phyloP scores from a whole-genome alignment of 75 land plant genomes.

The Cryptomeria japonica region DNA sequence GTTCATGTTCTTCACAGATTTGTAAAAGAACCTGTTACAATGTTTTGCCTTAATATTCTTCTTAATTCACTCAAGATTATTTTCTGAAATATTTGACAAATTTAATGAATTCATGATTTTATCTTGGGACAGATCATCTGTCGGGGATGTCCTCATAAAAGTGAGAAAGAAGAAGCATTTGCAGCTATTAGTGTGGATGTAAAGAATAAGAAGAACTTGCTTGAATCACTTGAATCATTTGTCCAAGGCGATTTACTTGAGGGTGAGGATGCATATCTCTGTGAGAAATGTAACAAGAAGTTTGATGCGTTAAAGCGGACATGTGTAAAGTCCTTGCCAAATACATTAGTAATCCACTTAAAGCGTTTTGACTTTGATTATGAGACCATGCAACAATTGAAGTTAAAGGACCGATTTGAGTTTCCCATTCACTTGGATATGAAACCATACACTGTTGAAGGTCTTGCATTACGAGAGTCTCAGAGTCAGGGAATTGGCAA shows the following conservation, averaged over 20 bases:
- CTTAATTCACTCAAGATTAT: not conserved
- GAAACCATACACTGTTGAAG: constrained; percentile 34
- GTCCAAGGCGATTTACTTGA: constrained; percentile 36
- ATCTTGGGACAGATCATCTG: constrained; percentile 19
- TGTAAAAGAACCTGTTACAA: not conserved
- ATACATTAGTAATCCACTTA: constrained; percentile 29
- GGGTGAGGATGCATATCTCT: constrained; percentile 36
- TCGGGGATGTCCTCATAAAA: constrained; percentile 33
- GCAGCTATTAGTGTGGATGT: constrained; percentile 39
- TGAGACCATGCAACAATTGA: constrained; percentile 35
- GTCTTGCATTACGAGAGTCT: constrained; percentile 20
- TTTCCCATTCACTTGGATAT: constrained; percentile 32
- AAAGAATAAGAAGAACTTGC: constrained; percentile 32
- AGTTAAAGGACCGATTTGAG: constrained; percentile 31
- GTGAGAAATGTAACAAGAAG: constrained; percentile 37
- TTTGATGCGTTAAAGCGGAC: constrained; percentile 34
- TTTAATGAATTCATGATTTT: not conserved
- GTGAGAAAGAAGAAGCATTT: constrained; percentile 36
- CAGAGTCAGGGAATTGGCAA: constrained; percentile 3
- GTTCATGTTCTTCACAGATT: too few species aligned
- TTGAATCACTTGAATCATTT: constrained; percentile 34
- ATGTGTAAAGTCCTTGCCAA: constrained; percentile 29
- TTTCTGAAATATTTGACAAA: not conserved
- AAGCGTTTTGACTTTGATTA: constrained; percentile 39
- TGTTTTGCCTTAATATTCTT: not conserved